Evolutionary conservation across 2,329 filamentous ascomycete genomes (phyloP), one percentile per base, ranked within the genome.

Genomic region (Purpureocillium lavendulum): DNA sequence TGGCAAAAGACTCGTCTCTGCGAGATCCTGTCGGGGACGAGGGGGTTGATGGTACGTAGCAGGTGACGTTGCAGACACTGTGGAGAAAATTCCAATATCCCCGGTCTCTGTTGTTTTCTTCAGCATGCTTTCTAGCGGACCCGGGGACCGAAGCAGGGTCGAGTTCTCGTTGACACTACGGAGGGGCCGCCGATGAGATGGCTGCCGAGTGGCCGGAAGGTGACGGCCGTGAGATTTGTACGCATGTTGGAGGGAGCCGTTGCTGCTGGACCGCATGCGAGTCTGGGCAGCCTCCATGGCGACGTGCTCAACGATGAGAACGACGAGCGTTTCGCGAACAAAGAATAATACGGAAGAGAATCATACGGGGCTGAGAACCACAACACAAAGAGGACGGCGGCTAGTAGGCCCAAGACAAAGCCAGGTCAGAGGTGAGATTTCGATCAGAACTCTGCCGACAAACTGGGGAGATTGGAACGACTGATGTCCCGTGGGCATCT

Each of bases 21-120:
- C 55, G 28, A 60, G 44, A 16, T 51, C 52, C 15, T 53, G 48
- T 40, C 55, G 56, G 28, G 51, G 40, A 14, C 55, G 56, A 42
- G 55, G 47, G 11, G 47, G 45, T 7, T 52, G 50, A 30, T 55
- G 53, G 36, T 56, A 56, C 7, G 56, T 50, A 10, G 56, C 54
- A 6, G 58, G 57, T 11, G 62, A 58, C 9, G 44, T 26, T 30
- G 45, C 38, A 4, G 50, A 48, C 29, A 49, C 67, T 47, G 77
- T 75, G 38, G 72, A 76, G 54, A 80, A 80, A 36, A 73, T 58
- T 4, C 75, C 76, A 47, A 79, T 77, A 47, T 82, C 75, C n/a
- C 77, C 77, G 8, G 76, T 79, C 51, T 82, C 78, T 1, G 77
- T 81, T 1, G 74, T 80, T 4, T 72, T 81, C 59, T 75, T 81